Percentiles rank a stretch among this genome's conserved stretches.
Conservation (phyloP, 2,329 filamentous ascomycete species). For the Ascomycota sp. region DNA sequence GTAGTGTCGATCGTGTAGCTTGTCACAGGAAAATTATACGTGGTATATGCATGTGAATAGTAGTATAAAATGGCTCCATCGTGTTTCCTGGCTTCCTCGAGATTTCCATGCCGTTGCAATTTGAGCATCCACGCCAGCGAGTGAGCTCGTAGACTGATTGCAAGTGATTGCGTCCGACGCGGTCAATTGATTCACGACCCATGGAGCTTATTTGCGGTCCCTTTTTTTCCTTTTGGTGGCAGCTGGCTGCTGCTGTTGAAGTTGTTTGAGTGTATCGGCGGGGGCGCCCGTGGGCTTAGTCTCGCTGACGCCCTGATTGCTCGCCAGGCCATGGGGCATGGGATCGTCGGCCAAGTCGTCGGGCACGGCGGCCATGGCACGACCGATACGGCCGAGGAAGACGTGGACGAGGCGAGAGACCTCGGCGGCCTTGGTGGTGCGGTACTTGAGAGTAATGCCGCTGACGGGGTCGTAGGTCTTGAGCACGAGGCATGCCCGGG, state of each 20-base stretch:
- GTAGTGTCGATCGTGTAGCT: no score
- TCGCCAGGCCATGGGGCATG: constrained; percentile 16
- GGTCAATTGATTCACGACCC: no score
- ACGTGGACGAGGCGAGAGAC: constrained; percentile 58
- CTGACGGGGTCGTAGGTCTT: constrained; percentile 77
- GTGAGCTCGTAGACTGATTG: no score
- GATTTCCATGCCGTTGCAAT: no score
- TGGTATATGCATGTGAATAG: no score
- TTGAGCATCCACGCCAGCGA: no score
- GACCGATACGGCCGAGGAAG: constrained; percentile 55
- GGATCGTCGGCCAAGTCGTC: constrained; percentile 17
- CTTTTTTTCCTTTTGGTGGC: constrained; percentile 50
- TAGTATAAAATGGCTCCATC: no score
- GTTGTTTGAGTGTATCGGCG: constrained; percentile 9
- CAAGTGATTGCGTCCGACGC: no score
- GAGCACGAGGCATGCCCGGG: constrained; percentile 53
- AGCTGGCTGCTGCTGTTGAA: constrained; percentile 9
- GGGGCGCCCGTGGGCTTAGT: constrained; percentile 10
- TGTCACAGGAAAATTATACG: no score
- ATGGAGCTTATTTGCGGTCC: constrained; percentile 47
- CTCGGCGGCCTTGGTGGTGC: constrained; percentile 77
- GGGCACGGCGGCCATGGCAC: constrained; percentile 40
- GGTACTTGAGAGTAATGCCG: constrained; percentile 75
- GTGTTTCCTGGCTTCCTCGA: no score
- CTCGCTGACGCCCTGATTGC: constrained; percentile 3